Base-by-base conservation (phyloP, 495 filamentous ascomycete species). In the Hamigera avellanea region DNA sequence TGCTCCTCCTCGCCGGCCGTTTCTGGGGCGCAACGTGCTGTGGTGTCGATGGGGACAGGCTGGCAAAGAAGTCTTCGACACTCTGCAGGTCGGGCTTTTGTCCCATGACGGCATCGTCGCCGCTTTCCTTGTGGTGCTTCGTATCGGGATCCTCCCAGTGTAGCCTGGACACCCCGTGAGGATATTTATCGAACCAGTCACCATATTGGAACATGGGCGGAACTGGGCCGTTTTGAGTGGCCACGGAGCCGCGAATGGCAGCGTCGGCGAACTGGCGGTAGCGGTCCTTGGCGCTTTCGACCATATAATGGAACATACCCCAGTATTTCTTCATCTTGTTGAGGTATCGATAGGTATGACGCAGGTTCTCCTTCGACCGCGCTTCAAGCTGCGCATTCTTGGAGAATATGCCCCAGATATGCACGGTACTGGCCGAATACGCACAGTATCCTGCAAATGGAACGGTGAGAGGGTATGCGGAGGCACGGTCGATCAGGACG, bases 251-350 rank as follows among this genome's bases (percentile, higher is more conserved):
- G 34, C 57, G 59, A 36, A 62, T 59, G 17, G 79, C 73, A 19
- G 81, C 81, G 58, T 95, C 87, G 19, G 85, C 81, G 50, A 85
- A 88, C 19, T 80, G 79, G 33, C 79, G 75, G 55, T 93, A 98
- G 39, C 91, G 78, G 39, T 91, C 84, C 40, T 89, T 88, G 18
- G 95, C 70, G 52, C 89, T 93, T 49, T 95, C 86, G 2, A 82
- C 80, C 76, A 95, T 89, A 57, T 83, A 94, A 52, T 93, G 85
- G 53, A 95, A 95, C 78, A 95, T 87, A 37, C 88, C 91, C 91
- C 91, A 98, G 52, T 91, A 86, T 42, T 81, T 83, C 63, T 93
- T 95, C 81, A 95, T 91, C 56, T 89, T 89, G 42, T 78, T 77
- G 16, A 98, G 64, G 42, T 93, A 98, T 46, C 81, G 80, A 42